Conservation (phyloP, 1,139 yeast species). For the Nakaseomyces nivariensis region DNA sequence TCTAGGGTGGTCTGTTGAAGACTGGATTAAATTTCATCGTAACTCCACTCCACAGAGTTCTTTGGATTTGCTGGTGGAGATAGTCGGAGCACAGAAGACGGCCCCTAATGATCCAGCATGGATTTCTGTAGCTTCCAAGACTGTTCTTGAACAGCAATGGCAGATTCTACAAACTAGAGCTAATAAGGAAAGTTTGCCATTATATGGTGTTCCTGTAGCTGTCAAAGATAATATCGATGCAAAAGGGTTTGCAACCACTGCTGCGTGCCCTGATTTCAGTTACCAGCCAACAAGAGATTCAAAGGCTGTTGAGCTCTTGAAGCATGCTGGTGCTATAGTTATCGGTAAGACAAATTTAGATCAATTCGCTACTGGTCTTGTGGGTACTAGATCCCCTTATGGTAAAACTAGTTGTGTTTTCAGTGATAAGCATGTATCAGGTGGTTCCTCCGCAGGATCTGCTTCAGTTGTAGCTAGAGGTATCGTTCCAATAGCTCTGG, state of each 20-base stretch:
- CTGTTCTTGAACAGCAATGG: slow-evolving; percentile 68
- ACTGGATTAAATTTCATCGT: slow-evolving; percentile 66
- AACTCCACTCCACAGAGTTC: slow-evolving; percentile 57
- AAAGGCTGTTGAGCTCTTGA: slow-evolving; percentile 56
- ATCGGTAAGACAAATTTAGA: slow-evolving; percentile 90
- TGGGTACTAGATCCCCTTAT: slow-evolving; percentile 89
- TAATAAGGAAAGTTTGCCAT: slow-evolving; percentile 35
- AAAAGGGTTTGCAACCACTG: slow-evolving; percentile 73
- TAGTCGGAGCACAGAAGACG: slow-evolving; percentile 40
- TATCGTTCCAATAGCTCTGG: slow-evolving; percentile 75
- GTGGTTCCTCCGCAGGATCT: slow-evolving; percentile 96
- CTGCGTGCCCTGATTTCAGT: slow-evolving; percentile 82
- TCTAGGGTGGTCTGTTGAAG: slow-evolving; percentile 51
- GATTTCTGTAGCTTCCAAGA: slow-evolving; percentile 64
- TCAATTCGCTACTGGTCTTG: slow-evolving; percentile 94
- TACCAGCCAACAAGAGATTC: slow-evolving; percentile 65
- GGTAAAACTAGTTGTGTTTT: slow-evolving; percentile 80
- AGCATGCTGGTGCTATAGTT: slow-evolving; percentile 80
- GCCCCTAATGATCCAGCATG: slow-evolving; percentile 71
- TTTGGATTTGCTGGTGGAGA: slow-evolving; percentile 36
- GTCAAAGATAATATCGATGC: slow-evolving; percentile 92
- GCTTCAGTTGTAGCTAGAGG: slow-evolving; percentile 86
- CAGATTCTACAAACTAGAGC: slow-evolving; percentile 54
- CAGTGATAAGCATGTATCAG: slow-evolving; percentile 66
- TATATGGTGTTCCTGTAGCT: slow-evolving; percentile 89